These are phyloP conservation scores for Blumeria graminis DNA, from an alignment of 2,329 filamentous ascomycete genomes.

Conservation along the genomic window DNA sequence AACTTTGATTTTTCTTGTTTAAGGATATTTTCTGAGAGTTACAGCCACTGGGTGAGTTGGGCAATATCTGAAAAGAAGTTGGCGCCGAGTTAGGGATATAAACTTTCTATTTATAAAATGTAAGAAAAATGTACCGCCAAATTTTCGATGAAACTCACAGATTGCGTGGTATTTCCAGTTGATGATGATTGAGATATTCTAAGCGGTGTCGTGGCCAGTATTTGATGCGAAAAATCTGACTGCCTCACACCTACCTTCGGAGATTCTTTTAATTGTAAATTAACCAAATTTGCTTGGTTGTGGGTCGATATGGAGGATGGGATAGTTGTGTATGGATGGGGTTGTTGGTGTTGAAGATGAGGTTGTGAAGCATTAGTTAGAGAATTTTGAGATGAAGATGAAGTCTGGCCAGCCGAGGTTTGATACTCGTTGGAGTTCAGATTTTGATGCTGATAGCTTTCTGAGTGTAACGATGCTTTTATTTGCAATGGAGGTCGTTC, in stretches of 20 bases:
- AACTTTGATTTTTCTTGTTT: constrained; percentile 18
- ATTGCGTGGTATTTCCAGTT: no score
- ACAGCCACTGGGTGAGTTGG: constrained; percentile 21
- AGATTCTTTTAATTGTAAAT: no score
- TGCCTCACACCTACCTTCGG: no score
- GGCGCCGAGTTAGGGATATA: constrained; percentile 14
- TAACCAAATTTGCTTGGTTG: no score
- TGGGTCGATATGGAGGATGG: no score
- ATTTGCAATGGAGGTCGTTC: constrained; percentile 14
- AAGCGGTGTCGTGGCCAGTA: no score
- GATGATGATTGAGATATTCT: no score
- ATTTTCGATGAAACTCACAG: no score
- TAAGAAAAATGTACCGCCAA: no score
- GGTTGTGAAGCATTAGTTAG: constrained; percentile 14
- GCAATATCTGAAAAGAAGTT: constrained; percentile 18
- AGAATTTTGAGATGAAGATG: constrained; percentile 13
- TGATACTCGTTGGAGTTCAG: constrained; percentile 12
- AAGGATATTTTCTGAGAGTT: constrained; percentile 24
- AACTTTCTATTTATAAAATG: no score
- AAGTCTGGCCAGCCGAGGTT: constrained; percentile 10
- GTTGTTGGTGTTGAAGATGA: constrained; percentile 7
- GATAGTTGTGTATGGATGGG: no score
- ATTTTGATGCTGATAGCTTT: constrained; percentile 12
- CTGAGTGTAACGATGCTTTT: constrained; percentile 9
- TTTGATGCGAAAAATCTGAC: no score